Evolutionary conservation across 495 filamentous ascomycete species (phyloP).

Genomic region (Aspergillus sclerotioniger): DNA sequence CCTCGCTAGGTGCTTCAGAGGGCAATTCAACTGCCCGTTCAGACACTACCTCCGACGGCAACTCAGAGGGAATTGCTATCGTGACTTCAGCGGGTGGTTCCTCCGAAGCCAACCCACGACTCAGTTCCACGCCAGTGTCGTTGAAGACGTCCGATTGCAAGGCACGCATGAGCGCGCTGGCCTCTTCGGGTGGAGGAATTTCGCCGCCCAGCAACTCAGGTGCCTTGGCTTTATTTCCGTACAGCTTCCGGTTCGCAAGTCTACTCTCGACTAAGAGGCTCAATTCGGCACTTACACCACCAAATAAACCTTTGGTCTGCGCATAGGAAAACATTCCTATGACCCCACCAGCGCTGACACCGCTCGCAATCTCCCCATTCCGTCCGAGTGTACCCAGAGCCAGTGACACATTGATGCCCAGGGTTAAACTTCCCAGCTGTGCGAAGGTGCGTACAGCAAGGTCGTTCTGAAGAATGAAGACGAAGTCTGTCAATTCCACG

Average conservation of each 20-base stretch:
- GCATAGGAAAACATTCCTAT: conserved; percentile 88
- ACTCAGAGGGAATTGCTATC: neutral
- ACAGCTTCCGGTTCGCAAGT: conserved; percentile 89
- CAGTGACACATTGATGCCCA: conserved; percentile 89
- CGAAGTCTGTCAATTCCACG: conserved; percentile 93
- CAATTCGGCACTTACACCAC: conserved; percentile 84
- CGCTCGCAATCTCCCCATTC: conserved; percentile 86
- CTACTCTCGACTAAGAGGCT: conserved; percentile 81
- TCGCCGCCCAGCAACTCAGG: conserved; percentile 71
- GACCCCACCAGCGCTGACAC: conserved; percentile 73
- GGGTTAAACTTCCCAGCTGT: conserved; percentile 75
- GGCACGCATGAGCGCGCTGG: conserved; percentile 64
- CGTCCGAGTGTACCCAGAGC: conserved; percentile 87
- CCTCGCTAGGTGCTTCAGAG: neutral
- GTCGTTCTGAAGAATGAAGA: conserved; percentile 91
- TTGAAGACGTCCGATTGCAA: conserved; percentile 9
- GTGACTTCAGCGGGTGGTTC: neutral
- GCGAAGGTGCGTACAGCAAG: conserved; percentile 86
- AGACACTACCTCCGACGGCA: neutral
- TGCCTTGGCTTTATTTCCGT: conserved; percentile 74
- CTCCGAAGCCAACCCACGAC: neutral
- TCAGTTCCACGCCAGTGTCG: neutral
- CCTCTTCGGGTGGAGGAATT: conserved; percentile 72
- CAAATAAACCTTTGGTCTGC: conserved; percentile 92
- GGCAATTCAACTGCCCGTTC: neutral